A percentile compares a stretch with the other conserved stretches of the same genome.
Evolutionary conservation across 2,329 filamentous ascomycete genomes (phyloP).

Genomic region (Zasmidium angulare): DNA sequence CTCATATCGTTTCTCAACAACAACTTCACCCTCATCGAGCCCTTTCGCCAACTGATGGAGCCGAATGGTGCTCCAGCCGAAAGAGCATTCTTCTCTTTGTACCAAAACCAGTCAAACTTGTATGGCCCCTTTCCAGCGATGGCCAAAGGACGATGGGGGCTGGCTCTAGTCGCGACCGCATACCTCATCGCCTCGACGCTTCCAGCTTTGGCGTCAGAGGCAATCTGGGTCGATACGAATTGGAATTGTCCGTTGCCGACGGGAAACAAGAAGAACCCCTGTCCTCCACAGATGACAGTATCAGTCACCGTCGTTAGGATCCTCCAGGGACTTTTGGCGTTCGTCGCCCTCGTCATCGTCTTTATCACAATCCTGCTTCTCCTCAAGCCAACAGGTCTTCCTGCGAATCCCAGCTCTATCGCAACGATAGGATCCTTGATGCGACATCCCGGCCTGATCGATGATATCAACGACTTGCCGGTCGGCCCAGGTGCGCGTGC

Average conservation of each 20-base stretch:
- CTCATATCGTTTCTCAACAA: conserved; percentile 18
- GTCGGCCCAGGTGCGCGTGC: conserved; percentile 4
- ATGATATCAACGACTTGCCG: conserved; percentile 16
- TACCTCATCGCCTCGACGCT: conserved; percentile 4
- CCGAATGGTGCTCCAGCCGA: conserved; percentile 14
- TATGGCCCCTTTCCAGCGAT: conserved; percentile 11
- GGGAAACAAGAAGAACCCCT: conserved; percentile 3
- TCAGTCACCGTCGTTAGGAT: conserved; percentile 13
- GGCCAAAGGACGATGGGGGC: conserved; percentile 4
- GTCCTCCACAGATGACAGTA: conserved; percentile 11
- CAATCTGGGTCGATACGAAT: conserved; percentile 12
- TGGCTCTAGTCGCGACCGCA: conserved; percentile 2
- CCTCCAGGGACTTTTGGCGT: conserved; percentile 19
- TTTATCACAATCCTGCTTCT: conserved; percentile 6
- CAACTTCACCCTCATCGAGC: conserved; percentile 18
- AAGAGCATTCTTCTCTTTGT: conserved; percentile 19
- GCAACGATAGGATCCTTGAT: conserved; percentile 17
- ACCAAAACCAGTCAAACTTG: conserved; percentile 15
- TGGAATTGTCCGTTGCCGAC: conserved; percentile 3
- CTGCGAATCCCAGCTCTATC: conserved; percentile 19
- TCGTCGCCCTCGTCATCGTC: conserved; percentile 13
- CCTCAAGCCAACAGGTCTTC: conserved; percentile 13
- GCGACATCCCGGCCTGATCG: conserved; percentile 16
- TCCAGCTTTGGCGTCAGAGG: conserved; percentile 13
- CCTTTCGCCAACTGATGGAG: conserved; percentile 19